These are phyloP conservation scores for Lachnellula willkommii DNA, from an alignment of 2,329 filamentous ascomycete genomes.

Conservation along the genomic window DNA sequence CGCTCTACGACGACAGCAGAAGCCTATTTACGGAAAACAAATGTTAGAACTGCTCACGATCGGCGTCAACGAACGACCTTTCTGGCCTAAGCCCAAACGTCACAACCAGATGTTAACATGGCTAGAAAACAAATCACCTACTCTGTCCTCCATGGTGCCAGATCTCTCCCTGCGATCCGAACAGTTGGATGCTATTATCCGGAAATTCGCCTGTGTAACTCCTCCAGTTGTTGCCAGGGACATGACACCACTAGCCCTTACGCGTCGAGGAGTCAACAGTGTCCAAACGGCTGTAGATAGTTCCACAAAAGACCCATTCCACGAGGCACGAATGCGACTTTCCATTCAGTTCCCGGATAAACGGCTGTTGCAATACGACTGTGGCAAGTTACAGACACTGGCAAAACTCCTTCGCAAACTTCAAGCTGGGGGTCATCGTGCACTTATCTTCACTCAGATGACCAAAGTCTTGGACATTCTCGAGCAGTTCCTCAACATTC, in stretches of 20 bases:
- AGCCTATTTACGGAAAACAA: conserved; percentile 74
- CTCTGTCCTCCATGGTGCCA: conserved; percentile 63
- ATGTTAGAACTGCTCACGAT: conserved; percentile 72
- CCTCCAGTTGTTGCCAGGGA: conserved; percentile 82
- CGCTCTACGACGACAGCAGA: conserved; percentile 70
- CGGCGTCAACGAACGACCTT: conserved; percentile 52
- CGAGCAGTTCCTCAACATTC: conserved; percentile 96
- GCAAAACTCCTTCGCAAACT: conserved; percentile 81
- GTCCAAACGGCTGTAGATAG: conserved; percentile 54
- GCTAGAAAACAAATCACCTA: conserved; percentile 65
- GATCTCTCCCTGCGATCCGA: conserved; percentile 69
- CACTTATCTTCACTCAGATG: conserved; percentile 99
- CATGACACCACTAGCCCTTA: conserved; percentile 62
- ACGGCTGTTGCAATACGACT: conserved; percentile 93
- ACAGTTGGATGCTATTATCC: conserved; percentile 67
- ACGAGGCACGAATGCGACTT: conserved; percentile 84
- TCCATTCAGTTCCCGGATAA: conserved; percentile 97
- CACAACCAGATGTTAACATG: conserved; percentile 64
- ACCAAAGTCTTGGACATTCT: conserved; percentile 96
- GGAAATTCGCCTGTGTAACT: conserved; percentile 88
- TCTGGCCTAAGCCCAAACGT: conserved; percentile 54
- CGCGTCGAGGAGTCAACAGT: conserved; percentile 50
- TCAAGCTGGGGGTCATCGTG: conserved; percentile 85
- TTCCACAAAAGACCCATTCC: conserved; percentile 74
- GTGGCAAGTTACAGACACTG: conserved; percentile 88